Evolutionary conservation across 2,329 filamentous ascomycete genomes (phyloP).

Genomic region (Neocatenulostroma microsporum): DNA sequence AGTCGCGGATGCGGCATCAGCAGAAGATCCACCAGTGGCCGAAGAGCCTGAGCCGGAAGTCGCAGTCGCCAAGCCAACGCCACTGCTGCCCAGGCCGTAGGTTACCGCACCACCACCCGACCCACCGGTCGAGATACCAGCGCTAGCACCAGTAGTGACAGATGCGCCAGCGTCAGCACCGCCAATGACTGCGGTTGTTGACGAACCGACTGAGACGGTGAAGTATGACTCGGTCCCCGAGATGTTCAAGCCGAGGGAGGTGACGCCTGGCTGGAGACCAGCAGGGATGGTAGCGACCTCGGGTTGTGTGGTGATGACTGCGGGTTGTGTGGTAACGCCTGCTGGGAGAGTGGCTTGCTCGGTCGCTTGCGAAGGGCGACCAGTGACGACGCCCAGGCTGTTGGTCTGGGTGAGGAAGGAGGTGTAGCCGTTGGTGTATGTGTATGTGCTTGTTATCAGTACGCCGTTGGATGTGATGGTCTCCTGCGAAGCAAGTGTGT

Average conservation of each 20-base stretch:
- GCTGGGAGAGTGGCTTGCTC: conserved; percentile 30
- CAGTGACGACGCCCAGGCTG: conserved; percentile 44
- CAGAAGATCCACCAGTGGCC: not conserved
- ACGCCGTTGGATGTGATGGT: conserved; percentile 10
- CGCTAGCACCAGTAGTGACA: conserved; percentile 10
- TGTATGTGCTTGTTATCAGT: conserved; percentile 17
- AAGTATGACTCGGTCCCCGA: conserved; percentile 26
- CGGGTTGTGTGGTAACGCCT: conserved; percentile 30
- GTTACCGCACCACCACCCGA: conserved; percentile 1
- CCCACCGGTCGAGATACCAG: conserved; percentile 3
- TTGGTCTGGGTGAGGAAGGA: conserved; percentile 42
- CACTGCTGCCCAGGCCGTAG: too few relatives aligned
- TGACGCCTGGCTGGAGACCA: conserved; percentile 29
- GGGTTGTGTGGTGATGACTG: conserved; percentile 31
- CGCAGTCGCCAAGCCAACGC: conserved; percentile 10
- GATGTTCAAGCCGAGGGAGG: conserved; percentile 16
- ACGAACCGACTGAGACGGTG: conserved; percentile 25
- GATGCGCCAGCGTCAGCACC: conserved; percentile 18
- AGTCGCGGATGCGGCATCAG: conserved; percentile 10
- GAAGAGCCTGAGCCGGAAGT: conserved; percentile 1
- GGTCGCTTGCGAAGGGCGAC: conserved; percentile 37
- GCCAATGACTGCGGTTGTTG: conserved; percentile 25
- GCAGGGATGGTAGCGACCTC: conserved; percentile 37
- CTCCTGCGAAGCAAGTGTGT: conserved; percentile 10
- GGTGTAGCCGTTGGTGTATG: conserved; percentile 38